A percentile compares a stretch with the other conserved stretches of the same genome.
phyloP scores from a whole-genome alignment of 768 basidiomycete species.

The Mycena venus region DNA sequence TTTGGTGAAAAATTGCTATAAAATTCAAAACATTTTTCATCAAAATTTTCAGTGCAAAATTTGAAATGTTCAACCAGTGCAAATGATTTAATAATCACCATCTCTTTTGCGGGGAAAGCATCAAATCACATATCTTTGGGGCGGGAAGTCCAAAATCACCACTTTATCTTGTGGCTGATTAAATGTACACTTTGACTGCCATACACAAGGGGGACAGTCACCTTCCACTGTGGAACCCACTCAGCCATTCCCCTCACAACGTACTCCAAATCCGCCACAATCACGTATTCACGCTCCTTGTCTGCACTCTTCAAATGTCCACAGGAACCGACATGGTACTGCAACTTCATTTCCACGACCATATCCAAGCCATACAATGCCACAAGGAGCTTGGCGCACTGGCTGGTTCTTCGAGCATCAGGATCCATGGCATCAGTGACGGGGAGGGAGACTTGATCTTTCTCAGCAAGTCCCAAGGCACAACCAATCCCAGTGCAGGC shows the following conservation, averaged over 20 bases:
- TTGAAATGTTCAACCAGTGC: too few species aligned
- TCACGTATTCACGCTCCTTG: slow-evolving; percentile 22
- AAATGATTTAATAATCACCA: too few species aligned
- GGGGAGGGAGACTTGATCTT: slow-evolving; percentile 40
- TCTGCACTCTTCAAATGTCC: background rate
- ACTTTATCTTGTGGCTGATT: too few species aligned
- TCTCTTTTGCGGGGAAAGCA: too few species aligned
- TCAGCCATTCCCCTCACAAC: slow-evolving; percentile 51
- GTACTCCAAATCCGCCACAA: slow-evolving; percentile 52
- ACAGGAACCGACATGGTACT: background rate
- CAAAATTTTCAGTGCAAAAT: too few species aligned
- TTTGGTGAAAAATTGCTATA: too few species aligned
- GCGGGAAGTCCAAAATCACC: too few species aligned
- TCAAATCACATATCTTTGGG: too few species aligned
- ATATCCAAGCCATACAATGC: slow-evolving; percentile 42
- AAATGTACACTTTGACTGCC: too few species aligned
- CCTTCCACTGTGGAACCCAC: slow-evolving; percentile 52
- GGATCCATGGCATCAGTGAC: slow-evolving; percentile 41
- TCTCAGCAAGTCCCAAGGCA: slow-evolving; percentile 33
- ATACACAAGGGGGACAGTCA: too few species aligned
- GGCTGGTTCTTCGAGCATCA: slow-evolving; percentile 39
- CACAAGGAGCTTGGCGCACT: slow-evolving; percentile 51
- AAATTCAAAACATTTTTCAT: too few species aligned
- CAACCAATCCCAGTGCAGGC: slow-evolving; percentile 49
- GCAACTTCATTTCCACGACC: slow-evolving; percentile 8